These are phyloP conservation scores for Terana coerulea DNA, from an alignment of 768 basidiomycete genomes.

Conservation along the genomic window DNA sequence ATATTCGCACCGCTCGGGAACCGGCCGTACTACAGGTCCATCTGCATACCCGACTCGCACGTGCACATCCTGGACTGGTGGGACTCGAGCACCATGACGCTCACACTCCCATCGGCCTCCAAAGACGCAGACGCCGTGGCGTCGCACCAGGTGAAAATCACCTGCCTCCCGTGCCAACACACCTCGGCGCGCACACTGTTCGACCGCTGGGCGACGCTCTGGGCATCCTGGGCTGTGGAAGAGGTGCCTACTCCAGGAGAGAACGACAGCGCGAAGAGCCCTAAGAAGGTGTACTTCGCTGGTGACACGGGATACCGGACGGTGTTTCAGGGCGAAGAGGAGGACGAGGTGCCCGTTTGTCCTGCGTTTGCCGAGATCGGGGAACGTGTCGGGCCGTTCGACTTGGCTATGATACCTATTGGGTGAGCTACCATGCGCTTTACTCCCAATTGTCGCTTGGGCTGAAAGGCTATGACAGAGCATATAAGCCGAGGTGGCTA, in stretches of 20 bases:
- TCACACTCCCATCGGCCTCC: constrained; percentile 24
- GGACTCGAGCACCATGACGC: constrained; percentile 28
- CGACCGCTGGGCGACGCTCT: constrained; percentile 56
- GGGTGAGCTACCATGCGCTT: constrained; percentile 36
- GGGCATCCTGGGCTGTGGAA: constrained; percentile 65
- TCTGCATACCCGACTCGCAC: constrained; percentile 28
- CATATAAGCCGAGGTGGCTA: constrained; percentile 50
- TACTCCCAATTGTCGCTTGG: not conserved
- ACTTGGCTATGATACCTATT: constrained; percentile 71
- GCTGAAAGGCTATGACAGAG: constrained; percentile 33
- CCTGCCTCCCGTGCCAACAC: constrained; percentile 66
- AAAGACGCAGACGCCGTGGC: constrained; percentile 9
- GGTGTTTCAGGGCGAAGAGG: constrained; percentile 41
- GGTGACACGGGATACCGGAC: constrained; percentile 67
- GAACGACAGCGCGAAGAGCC: constrained; percentile 22
- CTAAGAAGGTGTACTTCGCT: constrained; percentile 55
- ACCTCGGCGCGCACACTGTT: constrained; percentile 45
- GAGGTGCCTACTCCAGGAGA: constrained; percentile 32
- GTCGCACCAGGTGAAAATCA: constrained; percentile 38
- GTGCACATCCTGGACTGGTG: constrained; percentile 52
- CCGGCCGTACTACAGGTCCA: constrained; percentile 26
- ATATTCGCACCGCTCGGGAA: constrained; percentile 48
- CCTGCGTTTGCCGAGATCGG: constrained; percentile 77
- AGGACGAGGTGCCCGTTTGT: constrained; percentile 54
- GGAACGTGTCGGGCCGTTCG: constrained; percentile 55